phyloP scores from a whole-genome alignment of 257 asterid species.

The Lantana camara region DNA sequence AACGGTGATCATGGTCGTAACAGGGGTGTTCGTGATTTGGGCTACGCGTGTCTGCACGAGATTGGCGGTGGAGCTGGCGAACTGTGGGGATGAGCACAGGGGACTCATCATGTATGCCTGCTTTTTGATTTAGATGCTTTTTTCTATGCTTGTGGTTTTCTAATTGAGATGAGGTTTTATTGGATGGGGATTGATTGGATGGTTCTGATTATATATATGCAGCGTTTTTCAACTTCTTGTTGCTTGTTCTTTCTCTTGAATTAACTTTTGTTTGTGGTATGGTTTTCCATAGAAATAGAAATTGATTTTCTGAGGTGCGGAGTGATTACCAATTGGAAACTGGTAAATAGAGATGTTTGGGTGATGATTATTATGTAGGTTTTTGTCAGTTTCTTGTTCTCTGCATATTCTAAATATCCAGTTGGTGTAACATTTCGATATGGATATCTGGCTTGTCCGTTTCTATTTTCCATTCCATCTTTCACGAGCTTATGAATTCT shows the following conservation, averaged over 20 bases:
- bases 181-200: background rate
- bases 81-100: slow-evolving; percentile 76
- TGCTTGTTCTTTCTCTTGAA: background rate
- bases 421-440: background rate
- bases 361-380: background rate
- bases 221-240: too few species aligned
- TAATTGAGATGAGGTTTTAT: slow-evolving; percentile 7
- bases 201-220: too few species aligned
- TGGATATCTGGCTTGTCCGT: background rate
- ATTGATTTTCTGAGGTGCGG: background rate
- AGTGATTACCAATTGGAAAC: background rate
- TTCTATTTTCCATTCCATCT: too few species aligned
- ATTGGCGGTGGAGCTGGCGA: slow-evolving; percentile 75
- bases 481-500: too few species aligned
- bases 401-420: background rate
- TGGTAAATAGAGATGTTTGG: slow-evolving; percentile 3
- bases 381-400: background rate
- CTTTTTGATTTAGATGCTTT: slow-evolving; percentile 69
- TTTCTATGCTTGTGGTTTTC: slow-evolving; percentile 75
- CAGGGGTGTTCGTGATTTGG: slow-evolving; percentile 69
- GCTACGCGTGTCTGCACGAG: slow-evolving; percentile 77
- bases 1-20: slow-evolving; percentile 47
- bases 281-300: background rate
- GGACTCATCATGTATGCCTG: slow-evolving; percentile 80
- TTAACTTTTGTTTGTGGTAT: background rate